Conservation (phyloP, 129 eudicot genomes). For the Escallonia herrerae region DNA sequence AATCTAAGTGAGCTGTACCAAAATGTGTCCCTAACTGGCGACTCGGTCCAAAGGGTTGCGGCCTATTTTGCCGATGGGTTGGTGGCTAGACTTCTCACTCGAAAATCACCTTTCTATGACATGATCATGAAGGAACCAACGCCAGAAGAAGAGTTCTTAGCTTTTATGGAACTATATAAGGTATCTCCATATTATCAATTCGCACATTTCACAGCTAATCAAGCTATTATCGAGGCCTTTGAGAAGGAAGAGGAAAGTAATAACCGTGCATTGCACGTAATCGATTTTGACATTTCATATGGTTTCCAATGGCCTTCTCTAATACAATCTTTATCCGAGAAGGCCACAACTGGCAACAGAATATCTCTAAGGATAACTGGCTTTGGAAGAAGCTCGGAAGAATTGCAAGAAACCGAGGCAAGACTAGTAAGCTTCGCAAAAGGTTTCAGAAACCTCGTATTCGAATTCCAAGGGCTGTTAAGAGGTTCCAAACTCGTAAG, state of each 20-base stretch:
- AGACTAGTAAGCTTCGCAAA: conserved; percentile 50
- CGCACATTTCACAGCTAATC: conserved; percentile 93
- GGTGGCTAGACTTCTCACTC: conserved; percentile 60
- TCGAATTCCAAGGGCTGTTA: conserved; percentile 42
- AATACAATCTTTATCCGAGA: conserved; percentile 76
- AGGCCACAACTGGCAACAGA: conserved; percentile 24
- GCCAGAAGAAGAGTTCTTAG: conserved; percentile 54
- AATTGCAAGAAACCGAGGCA: conserved; percentile 42
- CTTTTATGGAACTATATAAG: conserved; percentile 64
- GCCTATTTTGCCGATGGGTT: conserved; percentile 83
- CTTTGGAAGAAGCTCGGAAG: conserved; percentile 40
- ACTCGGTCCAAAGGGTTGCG: conserved; percentile 79
- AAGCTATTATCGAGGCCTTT: conserved; percentile 70
- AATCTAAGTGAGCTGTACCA: conserved; percentile 47
- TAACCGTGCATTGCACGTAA: conserved; percentile 42
- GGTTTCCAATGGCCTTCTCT: conserved; percentile 96
- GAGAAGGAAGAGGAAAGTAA: conserved; percentile 41
- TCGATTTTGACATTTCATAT: conserved; percentile 59
- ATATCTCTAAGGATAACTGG: conserved; percentile 60
- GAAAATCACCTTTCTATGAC: conserved; percentile 58
- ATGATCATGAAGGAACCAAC: conserved; percentile 62
- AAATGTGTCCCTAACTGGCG: conserved; percentile 45
- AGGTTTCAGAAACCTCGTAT: conserved; percentile 27
- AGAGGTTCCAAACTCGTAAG: conserved; percentile 24
- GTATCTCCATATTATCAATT: conserved; percentile 80